Evolutionary conservation across 2,329 filamentous ascomycete species (phyloP).

Genomic region (Phialophora macrospora): DNA sequence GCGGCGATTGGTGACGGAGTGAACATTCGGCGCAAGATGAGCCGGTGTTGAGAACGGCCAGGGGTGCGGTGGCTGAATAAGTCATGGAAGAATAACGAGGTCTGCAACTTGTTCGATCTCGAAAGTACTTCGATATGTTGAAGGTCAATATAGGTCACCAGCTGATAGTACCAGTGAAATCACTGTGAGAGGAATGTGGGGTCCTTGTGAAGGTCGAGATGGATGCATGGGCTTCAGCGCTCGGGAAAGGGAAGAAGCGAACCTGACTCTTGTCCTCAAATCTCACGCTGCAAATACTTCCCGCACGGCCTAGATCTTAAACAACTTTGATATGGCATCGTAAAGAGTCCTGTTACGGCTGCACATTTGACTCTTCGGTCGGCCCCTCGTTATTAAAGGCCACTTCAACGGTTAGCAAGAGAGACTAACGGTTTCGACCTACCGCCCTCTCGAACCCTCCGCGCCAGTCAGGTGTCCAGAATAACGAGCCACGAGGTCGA

Average conservation of each 20-base stretch:
- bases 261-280: background rate
- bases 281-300: background rate
- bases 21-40: background rate
- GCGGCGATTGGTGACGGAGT: background rate
- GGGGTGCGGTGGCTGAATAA: background rate
- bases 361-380: background rate
- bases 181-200: background rate
- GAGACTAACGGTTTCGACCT: background rate
- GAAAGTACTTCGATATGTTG: background rate
- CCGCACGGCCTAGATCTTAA: background rate
- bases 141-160: background rate
- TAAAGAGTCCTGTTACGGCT: background rate
- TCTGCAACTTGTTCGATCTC: background rate
- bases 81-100: background rate
- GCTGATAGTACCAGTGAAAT: background rate
- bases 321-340: background rate
- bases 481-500: background rate
- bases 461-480: background rate
- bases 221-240: no score
- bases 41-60: background rate
- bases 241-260: background rate
- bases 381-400: background rate
- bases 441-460: background rate
- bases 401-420: background rate
- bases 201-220: background rate